These are phyloP conservation scores for Solanum peruvianum DNA, from an alignment of 257 asterid genomes.

Conservation along the genomic window DNA sequence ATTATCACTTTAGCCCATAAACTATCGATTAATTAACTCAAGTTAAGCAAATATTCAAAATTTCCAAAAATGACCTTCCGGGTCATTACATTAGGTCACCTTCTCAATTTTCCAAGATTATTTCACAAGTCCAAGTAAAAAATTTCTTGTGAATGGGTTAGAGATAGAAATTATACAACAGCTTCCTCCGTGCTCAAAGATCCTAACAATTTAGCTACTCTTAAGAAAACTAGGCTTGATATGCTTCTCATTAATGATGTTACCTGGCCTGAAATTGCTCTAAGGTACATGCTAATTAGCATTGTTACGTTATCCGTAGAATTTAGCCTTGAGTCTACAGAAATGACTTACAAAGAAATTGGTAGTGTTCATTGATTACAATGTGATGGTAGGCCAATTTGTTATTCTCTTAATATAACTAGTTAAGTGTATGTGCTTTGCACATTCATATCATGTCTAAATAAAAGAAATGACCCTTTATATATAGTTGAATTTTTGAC, in stretches of 20 bases:
- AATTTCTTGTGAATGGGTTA: neutral
- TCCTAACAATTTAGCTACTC: constrained; percentile 24
- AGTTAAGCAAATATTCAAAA: too few relatives aligned
- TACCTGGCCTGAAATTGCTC: constrained; percentile 73
- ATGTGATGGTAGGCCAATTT: too few relatives aligned
- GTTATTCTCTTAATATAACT: too few relatives aligned
- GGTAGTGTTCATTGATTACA: too few relatives aligned
- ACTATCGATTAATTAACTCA: too few relatives aligned
- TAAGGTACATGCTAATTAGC: neutral
- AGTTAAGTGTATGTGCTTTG: too few relatives aligned
- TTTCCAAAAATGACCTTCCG: too few relatives aligned
- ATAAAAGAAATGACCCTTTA: too few relatives aligned
- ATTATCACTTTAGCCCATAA: too few relatives aligned
- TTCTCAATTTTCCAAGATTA: neutral
- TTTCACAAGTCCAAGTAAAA: neutral
- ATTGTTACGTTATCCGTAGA: neutral
- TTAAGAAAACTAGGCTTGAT: constrained; percentile 36
- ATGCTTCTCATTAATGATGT: constrained; percentile 77
- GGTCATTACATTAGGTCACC: neutral
- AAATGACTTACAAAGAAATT: too few relatives aligned
- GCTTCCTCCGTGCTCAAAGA: neutral
- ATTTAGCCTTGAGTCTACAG: neutral
- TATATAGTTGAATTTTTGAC: too few relatives aligned
- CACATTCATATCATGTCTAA: too few relatives aligned
- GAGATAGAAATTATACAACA: neutral